These are phyloP conservation scores for Cardamine chenopodiifolia DNA, from an alignment of 345 rosid genomes.

Conservation along the genomic window DNA sequence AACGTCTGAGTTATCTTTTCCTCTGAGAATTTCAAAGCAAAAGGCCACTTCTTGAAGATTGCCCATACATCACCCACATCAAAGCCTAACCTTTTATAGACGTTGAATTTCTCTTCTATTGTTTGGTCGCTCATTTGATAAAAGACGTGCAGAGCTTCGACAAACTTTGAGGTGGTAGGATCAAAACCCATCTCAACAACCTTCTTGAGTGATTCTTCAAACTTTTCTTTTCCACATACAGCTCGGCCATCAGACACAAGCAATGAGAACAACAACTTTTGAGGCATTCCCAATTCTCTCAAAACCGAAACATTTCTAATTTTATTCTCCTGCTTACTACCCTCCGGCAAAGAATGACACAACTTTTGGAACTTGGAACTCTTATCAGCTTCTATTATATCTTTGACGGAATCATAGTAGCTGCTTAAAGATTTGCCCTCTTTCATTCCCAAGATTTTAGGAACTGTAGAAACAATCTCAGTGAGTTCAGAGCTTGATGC, in stretches of 20 bases:
- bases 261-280: neutral
- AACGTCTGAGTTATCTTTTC: conserved; percentile 4
- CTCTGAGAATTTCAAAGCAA: conserved; percentile 13
- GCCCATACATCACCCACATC: conserved; percentile 15
- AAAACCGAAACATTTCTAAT: conserved; percentile 6
- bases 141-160: neutral
- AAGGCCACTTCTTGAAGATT: conserved; percentile 33
- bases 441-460: neutral
- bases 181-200: conserved; percentile 26
- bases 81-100: conserved; percentile 36
- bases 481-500: conserved; percentile 17
- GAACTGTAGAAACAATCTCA: neutral
- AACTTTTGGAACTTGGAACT: neutral
- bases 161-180: conserved; percentile 21
- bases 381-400: neutral
- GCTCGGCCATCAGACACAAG: neutral
- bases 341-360: neutral
- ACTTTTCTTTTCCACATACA: neutral
- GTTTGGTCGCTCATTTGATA: neutral
- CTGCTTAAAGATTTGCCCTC: neutral
- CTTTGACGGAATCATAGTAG: conserved; percentile 15
- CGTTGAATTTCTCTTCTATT: conserved; percentile 3
- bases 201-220: conserved; percentile 10
- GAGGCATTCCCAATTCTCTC: conserved; percentile 24
- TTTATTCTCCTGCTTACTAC: neutral